Percentiles rank a stretch among this genome's conserved stretches.
Evolutionary conservation across 2,329 filamentous ascomycete genomes (phyloP).

Genomic region (Diaporthe sp.): DNA sequence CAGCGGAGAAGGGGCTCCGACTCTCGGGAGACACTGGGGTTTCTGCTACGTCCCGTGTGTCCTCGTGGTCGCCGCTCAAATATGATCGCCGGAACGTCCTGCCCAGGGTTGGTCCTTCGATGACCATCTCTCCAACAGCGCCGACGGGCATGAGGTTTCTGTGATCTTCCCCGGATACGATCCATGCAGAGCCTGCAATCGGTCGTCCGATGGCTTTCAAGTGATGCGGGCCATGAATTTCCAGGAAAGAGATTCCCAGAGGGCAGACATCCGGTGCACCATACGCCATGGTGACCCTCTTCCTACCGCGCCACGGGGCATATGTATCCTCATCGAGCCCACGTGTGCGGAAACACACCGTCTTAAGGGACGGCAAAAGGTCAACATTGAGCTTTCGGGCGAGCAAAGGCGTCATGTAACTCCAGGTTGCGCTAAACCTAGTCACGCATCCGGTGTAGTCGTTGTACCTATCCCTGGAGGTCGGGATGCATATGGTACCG

Average conservation of each 20-base stretch:
- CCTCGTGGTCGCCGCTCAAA: slow-evolving; percentile 20
- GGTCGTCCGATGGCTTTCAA: slow-evolving; percentile 62
- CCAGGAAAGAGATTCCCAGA: slow-evolving; percentile 63
- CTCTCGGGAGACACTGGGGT: slow-evolving; percentile 51
- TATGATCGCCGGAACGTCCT: slow-evolving; percentile 45
- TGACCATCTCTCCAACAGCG: slow-evolving; percentile 57
- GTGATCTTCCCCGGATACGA: slow-evolving; percentile 66
- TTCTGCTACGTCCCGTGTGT: slow-evolving; percentile 34
- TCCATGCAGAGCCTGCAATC: slow-evolving; percentile 64
- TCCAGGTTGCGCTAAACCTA: slow-evolving; percentile 65
- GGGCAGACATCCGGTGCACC: slow-evolving; percentile 67
- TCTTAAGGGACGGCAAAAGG: slow-evolving; percentile 55
- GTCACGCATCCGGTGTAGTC: slow-evolving; percentile 65
- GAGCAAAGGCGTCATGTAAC: slow-evolving; percentile 72
- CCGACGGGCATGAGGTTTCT: slow-evolving; percentile 67
- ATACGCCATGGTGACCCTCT: slow-evolving; percentile 64
- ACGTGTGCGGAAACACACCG: slow-evolving; percentile 62
- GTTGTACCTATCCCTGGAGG: slow-evolving; percentile 62
- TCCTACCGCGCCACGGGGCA: slow-evolving; percentile 60
- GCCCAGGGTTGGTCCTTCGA: slow-evolving; percentile 68
- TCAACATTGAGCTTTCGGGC: slow-evolving; percentile 59
- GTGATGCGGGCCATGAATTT: slow-evolving; percentile 55
- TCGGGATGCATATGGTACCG: slow-evolving; percentile 72
- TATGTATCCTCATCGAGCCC: slow-evolving; percentile 66
- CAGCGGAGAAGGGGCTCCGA: slow-evolving; percentile 46